phyloP scores from a whole-genome alignment of 2,329 filamentous ascomycete species.

The Alternaria arbusti region DNA sequence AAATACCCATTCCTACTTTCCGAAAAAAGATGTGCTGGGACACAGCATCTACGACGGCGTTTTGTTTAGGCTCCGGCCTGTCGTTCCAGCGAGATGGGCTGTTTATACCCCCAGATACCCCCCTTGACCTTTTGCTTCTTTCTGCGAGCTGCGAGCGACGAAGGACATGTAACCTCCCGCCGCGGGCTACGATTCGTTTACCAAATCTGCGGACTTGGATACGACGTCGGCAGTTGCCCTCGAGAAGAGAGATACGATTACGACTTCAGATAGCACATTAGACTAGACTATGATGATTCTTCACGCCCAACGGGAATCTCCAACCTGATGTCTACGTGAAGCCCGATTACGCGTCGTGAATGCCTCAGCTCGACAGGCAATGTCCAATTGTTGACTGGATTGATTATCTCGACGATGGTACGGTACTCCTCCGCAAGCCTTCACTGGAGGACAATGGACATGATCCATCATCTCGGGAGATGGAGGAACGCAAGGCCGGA shows the following conservation, averaged over 20 bases:
- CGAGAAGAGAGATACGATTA: neutral
- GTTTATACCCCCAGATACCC: constrained; percentile 5
- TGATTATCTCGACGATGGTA: neutral
- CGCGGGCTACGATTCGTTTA: neutral
- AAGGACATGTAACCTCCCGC: neutral
- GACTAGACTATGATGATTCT: neutral
- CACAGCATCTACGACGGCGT: constrained; percentile 1
- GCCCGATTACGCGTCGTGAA: constrained; percentile 1
- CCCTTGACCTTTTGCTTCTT: neutral
- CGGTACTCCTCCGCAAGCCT: neutral
- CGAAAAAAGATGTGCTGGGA: neutral
- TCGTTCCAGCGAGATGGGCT: neutral
- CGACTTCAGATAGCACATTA: neutral
- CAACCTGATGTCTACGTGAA: neutral
- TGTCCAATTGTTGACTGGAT: neutral
- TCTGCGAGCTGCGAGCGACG: neutral
- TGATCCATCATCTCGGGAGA: neutral
- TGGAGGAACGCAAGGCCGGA: neutral
- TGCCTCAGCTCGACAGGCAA: neutral
- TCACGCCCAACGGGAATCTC: neutral
- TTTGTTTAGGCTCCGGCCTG: neutral
- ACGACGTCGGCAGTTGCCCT: neutral
- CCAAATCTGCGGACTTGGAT: neutral
- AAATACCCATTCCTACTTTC: neutral
- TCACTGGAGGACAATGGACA: neutral